Evolutionary conservation across 2,329 filamentous ascomycete species (phyloP).

Genomic region (Neofusicoccum parvum): DNA sequence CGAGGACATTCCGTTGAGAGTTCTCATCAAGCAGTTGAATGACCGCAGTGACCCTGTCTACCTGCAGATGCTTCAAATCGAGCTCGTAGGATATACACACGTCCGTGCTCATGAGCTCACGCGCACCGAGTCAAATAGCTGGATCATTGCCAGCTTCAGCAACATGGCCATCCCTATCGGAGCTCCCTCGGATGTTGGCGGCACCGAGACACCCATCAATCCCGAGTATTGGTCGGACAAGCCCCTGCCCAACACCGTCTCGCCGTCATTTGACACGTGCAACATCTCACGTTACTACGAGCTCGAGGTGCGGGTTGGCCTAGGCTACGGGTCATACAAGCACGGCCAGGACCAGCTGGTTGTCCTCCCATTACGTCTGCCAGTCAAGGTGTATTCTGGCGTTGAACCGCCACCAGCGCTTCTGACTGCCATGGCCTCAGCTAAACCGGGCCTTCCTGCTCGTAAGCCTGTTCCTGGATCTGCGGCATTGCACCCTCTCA

Average conservation of each 20-base stretch:
- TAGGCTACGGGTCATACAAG: conserved; percentile 69
- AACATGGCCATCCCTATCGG: conserved; percentile 74
- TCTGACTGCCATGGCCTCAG: conserved; percentile 62
- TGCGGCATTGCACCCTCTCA: conserved; percentile 2
- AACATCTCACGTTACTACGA: conserved; percentile 83
- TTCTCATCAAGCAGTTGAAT: conserved; percentile 77
- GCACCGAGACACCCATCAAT: conserved; percentile 71
- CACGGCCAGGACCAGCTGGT: conserved; percentile 68
- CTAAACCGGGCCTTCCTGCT: conserved; percentile 12
- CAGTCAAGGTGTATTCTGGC: conserved; percentile 82
- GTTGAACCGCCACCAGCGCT: conserved; percentile 79
- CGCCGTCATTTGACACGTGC: conserved; percentile 85
- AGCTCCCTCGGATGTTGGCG: conserved; percentile 57
- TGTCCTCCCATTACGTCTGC: conserved; percentile 76
- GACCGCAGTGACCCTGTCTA: conserved; percentile 70
- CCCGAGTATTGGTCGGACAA: conserved; percentile 71
- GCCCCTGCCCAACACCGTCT: conserved; percentile 79
- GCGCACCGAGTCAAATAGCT: conserved; percentile 70
- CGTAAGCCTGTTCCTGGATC: conserved; percentile 15
- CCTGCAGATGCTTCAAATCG: conserved; percentile 77
- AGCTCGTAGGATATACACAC: conserved; percentile 76
- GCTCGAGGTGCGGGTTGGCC: conserved; percentile 76
- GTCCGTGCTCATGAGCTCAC: conserved; percentile 76
- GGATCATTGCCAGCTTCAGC: conserved; percentile 72
- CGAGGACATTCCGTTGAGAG: conserved; percentile 75